phyloP scores from a whole-genome alignment of 2,329 filamentous ascomycete species.

The Phialophora expanda region DNA sequence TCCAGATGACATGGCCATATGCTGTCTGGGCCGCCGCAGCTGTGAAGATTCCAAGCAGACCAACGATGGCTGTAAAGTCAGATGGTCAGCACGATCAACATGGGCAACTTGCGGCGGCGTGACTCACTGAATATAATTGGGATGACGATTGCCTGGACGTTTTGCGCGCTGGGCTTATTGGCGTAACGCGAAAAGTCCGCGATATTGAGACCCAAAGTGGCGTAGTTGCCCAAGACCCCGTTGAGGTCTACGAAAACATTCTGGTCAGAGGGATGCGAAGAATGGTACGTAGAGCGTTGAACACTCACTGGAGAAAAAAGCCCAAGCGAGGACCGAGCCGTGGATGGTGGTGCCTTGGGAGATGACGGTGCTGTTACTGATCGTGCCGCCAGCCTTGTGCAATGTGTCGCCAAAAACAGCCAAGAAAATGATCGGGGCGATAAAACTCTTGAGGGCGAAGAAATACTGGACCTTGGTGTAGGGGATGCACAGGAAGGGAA shows the following conservation, averaged over 20 bases:
- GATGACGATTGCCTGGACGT: conserved; percentile 36
- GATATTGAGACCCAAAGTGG: conserved; percentile 37
- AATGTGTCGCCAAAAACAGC: conserved; percentile 33
- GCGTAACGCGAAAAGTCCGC: conserved; percentile 38
- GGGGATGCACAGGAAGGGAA: conserved; percentile 51
- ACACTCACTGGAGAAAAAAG: conserved; percentile 34
- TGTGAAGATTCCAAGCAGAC: conserved; percentile 36
- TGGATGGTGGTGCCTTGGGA: conserved; percentile 26
- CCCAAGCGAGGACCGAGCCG: conserved; percentile 35
- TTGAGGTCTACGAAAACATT: conserved; percentile 31
- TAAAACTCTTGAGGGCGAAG: conserved; percentile 36
- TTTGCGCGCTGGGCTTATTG: conserved; percentile 37
- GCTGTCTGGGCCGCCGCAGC: conserved; percentile 32
- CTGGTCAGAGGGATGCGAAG: conserved; percentile 19
- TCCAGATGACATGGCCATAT: conserved; percentile 33
- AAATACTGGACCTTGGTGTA: conserved; percentile 38
- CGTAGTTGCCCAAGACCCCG: conserved; percentile 37
- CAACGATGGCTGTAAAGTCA: conserved; percentile 30
- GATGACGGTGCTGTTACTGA: conserved; percentile 34
- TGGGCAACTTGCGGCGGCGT: not conserved
- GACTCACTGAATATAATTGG: conserved; percentile 35
- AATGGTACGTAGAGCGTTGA: not conserved
- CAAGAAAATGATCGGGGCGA: conserved; percentile 37
- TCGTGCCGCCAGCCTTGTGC: conserved; percentile 36
- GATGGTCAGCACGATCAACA: conserved; percentile 20